Percentiles rank a stretch among this genome's conserved stretches.
These are phyloP conservation scores for Eremomyces bilateralis DNA, from an alignment of 495 filamentous ascomycete species.

Conservation along the genomic window DNA sequence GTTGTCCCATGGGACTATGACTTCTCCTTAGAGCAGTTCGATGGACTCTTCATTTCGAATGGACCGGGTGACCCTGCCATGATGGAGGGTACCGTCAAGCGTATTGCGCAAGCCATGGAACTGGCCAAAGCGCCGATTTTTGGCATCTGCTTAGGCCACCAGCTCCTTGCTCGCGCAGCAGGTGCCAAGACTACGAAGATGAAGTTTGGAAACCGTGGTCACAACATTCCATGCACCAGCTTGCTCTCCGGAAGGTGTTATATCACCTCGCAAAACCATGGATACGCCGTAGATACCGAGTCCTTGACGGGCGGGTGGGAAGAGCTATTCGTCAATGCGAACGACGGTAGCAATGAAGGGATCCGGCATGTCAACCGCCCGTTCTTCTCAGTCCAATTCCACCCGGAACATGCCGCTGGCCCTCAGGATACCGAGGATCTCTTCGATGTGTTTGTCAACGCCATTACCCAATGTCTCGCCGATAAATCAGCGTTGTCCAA, in stretches of 20 bases:
- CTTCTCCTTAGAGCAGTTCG: conserved; percentile 61
- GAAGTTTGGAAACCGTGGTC: conserved; percentile 97
- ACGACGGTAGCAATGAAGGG: conserved; percentile 94
- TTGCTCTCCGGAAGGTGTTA: conserved; percentile 86
- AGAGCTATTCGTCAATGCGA: conserved; percentile 92
- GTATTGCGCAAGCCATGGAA: conserved; percentile 47
- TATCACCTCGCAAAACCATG: conserved; percentile 97
- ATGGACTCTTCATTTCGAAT: conserved; percentile 94
- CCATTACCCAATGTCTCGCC: conserved; percentile 43
- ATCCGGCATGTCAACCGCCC: conserved; percentile 69
- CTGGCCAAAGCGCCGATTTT: conserved; percentile 73
- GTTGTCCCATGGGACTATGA: conserved; percentile 93
- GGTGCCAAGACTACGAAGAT: conserved; percentile 82
- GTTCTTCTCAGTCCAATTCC: conserved; percentile 97
- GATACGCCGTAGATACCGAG: conserved; percentile 68
- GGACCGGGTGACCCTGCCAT: conserved; percentile 88
- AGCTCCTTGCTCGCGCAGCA: conserved; percentile 75
- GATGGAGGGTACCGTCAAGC: conserved; percentile 49
- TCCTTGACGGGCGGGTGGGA: conserved; percentile 62
- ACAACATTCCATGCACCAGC: conserved; percentile 96
- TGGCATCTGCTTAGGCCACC: conserved; percentile 91
- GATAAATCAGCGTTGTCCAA: conserved; percentile 38
- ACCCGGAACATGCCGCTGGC: conserved; percentile 88
- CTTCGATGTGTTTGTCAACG: conserved; percentile 87
- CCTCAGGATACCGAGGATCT: conserved; percentile 92